Evolutionary conservation across 495 filamentous ascomycete genomes (phyloP).

Genomic region (Neurospora tetraspora): DNA sequence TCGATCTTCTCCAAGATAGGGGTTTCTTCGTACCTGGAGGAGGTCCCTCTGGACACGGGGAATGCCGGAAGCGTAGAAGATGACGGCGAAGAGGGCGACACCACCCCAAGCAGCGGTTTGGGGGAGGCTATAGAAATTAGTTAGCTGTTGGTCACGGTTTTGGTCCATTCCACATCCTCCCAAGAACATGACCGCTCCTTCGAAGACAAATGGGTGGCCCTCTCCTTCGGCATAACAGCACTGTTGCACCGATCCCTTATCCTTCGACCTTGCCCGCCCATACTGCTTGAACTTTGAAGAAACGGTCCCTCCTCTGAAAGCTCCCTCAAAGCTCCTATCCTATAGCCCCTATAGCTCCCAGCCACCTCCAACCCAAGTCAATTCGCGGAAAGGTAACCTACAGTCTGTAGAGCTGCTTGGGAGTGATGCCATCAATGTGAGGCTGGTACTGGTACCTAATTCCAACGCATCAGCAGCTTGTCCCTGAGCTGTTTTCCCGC

Average conservation of each 20-base stretch:
- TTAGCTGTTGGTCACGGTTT: background rate
- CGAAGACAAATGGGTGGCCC: background rate
- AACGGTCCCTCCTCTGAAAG: background rate
- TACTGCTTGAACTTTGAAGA: background rate
- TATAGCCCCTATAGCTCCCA: background rate
- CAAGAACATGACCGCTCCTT: background rate
- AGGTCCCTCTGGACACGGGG: slow-evolving; percentile 46
- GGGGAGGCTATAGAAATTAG: background rate
- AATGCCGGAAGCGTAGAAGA: slow-evolving; percentile 52
- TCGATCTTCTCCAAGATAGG: background rate
- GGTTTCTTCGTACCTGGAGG: slow-evolving; percentile 24
- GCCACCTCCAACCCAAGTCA: background rate
- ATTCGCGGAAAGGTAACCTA: slow-evolving; percentile 21
- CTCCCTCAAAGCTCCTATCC: background rate
- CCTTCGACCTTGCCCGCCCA: background rate
- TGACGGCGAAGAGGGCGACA: slow-evolving; percentile 44
- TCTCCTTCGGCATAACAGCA: background rate
- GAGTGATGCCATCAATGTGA: slow-evolving; percentile 27
- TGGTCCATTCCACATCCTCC: background rate
- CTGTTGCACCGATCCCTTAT: background rate
- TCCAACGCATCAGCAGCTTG: slow-evolving; percentile 16
- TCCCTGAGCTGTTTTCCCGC: background rate
- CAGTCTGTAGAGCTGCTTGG: slow-evolving; percentile 24
- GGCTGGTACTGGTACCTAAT: slow-evolving; percentile 39
- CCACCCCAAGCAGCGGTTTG: slow-evolving; percentile 34